Evolutionary conservation across 805 yeast genomes (phyloP), one percentile per base, ranked within the genome.

Genomic region (Isabelozyma rhagii): DNA sequence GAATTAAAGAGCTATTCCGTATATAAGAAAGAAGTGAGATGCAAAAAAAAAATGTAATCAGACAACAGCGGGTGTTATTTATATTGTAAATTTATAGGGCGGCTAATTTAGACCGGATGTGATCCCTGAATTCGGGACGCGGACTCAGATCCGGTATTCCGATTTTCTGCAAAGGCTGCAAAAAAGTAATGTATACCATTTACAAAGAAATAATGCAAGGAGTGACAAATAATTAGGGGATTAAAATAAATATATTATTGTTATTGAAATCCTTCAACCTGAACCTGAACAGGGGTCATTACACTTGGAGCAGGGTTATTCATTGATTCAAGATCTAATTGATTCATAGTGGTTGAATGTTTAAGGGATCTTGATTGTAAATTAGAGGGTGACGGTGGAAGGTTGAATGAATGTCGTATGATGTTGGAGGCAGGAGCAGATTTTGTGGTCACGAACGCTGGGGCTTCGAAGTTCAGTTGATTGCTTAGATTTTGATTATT

Each of bases 201-300:
- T 31, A 31, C 36, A 31, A 31, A 13, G n/a, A 31, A 31, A 21
- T 21, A 21, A 31, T 31, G 36, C 36, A 31, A 31, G 10, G 36
- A 31, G n/a, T 31, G 10, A 9, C n/a, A 31, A 31, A 31, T 4
- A 31, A 39, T 15, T 39, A 39, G 11, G 18, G 17, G 14, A n/a
- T 39, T 8, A 39, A 5, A 39, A 11, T 11, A 9, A 39, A 1
- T 10, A 31, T 4, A 31, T 31, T 17, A 39, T n/a, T 39, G 27
- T 38, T 21, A 36, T 25, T 44, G 46, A 43, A 43, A 43, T n/a
- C 45, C 45, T 43, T 43, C 45, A 11, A 43, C 45, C 8, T 43
- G 43, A 8, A 73, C 78, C 48, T 72, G 78, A 9, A 74, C 68
- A 8, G 71, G 74, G 0, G 78, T 70, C 9, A 74, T 63, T 5